Conservation (phyloP, 169 alveolate genomes). For the Plasmodium gonderi region DNA sequence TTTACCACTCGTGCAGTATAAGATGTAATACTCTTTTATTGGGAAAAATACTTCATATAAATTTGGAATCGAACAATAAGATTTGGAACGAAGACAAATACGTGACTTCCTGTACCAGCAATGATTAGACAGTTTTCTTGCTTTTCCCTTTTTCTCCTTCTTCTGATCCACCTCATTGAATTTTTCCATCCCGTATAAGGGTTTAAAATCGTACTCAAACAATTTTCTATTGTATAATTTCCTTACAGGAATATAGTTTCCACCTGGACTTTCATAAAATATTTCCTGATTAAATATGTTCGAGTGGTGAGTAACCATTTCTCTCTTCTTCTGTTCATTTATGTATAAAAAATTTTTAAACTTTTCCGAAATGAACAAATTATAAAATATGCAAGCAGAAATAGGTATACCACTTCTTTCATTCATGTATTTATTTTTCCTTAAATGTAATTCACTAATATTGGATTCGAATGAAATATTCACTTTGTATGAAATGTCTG, state of each 20-base stretch:
- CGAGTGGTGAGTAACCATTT: background rate
- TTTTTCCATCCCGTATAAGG: background rate
- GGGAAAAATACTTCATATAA: constrained; percentile 19
- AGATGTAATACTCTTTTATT: constrained; percentile 10
- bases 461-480: background rate
- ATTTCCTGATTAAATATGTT: background rate
- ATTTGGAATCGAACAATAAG: background rate
- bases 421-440: constrained; percentile 3
- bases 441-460: background rate
- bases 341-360: background rate
- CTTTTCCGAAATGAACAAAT: background rate
- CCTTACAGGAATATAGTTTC: background rate
- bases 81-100: background rate
- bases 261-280: background rate
- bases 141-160: background rate
- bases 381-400: background rate
- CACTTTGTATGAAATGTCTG: background rate
- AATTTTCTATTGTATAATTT: constrained; percentile 55
- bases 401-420: background rate
- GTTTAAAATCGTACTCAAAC: constrained; percentile 35
- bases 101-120: too few relatives aligned
- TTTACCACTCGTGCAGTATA: background rate
- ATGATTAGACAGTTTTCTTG: background rate
- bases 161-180: background rate
- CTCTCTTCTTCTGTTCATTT: background rate